phyloP scores from a whole-genome alignment of 441 rosid genomes.

The Adansonia gregorii region DNA sequence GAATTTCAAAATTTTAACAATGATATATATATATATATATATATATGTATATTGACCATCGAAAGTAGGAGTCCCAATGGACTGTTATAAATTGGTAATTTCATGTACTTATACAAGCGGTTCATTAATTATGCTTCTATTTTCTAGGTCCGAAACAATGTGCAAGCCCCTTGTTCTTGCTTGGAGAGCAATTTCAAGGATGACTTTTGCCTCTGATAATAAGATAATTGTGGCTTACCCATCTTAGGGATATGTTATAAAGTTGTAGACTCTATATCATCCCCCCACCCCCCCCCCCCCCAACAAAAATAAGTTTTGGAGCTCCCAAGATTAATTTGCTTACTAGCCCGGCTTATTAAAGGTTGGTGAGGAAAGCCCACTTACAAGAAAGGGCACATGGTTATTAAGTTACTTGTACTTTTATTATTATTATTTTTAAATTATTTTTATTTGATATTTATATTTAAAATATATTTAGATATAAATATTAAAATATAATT shows the following conservation, averaged over 20 bases:
- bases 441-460: too few relatives aligned
- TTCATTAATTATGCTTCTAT: not conserved
- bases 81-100: not conserved
- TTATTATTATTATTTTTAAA: too few relatives aligned
- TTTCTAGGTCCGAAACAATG: not conserved
- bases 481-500: too few relatives aligned
- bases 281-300: too few relatives aligned
- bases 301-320: too few relatives aligned
- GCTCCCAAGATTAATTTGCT: not conserved
- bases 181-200: not conserved
- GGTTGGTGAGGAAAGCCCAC: too few relatives aligned
- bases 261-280: not conserved
- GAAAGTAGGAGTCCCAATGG: not conserved
- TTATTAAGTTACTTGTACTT: too few relatives aligned
- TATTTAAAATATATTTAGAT: too few relatives aligned
- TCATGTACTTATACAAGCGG: not conserved
- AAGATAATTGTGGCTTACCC: not conserved
- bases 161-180: not conserved
- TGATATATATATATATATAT: not conserved
- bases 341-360: too few relatives aligned
- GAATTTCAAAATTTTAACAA: not conserved
- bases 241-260: not conserved
- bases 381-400: too few relatives aligned
- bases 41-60: not conserved
- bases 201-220: not conserved